phyloP scores from a whole-genome alignment of 225 moss, liverwort and hornwort genomes.

The Pleurozium schreberi region DNA sequence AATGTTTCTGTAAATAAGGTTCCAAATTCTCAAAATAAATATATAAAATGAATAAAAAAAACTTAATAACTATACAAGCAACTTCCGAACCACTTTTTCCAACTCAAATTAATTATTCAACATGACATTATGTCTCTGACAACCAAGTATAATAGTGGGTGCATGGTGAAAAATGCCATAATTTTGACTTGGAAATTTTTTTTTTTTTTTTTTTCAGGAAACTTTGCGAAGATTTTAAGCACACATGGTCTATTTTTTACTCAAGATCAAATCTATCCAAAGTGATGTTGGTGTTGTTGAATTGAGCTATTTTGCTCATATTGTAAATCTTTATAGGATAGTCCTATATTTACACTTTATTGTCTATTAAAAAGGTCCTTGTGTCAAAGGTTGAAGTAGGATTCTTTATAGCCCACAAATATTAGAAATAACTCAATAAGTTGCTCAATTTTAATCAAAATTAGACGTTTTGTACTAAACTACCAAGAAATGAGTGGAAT shows the following conservation, averaged over 20 bases:
- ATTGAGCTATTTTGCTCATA: neutral
- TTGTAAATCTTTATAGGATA: neutral
- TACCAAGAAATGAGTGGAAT: neutral
- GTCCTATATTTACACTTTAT: neutral
- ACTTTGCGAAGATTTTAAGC: neutral
- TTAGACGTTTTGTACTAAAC: too few relatives aligned
- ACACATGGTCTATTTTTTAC: accelerated
- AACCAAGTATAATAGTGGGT: neutral
- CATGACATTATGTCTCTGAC: accelerated
- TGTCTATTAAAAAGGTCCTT: neutral
- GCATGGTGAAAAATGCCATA: neutral
- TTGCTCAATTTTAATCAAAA: neutral
- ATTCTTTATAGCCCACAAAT: neutral
- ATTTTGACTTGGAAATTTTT: neutral
- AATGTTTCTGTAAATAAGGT: neutral
- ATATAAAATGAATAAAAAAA: too few relatives aligned
- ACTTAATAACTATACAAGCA: too few relatives aligned
- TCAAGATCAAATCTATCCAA: neutral
- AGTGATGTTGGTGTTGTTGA: neutral
- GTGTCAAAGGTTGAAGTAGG: neutral
- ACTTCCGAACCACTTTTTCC: neutral
- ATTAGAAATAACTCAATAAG: neutral
- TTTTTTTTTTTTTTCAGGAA: neutral
- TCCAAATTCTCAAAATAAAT: too few relatives aligned
- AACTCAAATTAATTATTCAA: neutral